Conservation (phyloP, 768 basidiomycete species). For the Hygrocybe punicea region DNA sequence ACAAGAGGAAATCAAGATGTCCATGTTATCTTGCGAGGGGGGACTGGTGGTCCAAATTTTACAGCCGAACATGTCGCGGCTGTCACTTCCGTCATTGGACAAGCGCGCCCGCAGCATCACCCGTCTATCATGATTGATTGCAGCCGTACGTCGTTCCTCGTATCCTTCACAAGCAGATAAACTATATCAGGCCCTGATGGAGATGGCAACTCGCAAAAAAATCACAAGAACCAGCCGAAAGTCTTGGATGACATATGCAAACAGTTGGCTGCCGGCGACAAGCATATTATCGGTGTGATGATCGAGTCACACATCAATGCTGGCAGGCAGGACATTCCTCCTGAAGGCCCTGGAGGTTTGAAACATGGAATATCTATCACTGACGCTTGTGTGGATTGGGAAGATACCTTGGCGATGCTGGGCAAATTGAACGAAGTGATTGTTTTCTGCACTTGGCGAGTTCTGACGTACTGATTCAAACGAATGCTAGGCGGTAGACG, state of each 20-base stretch:
- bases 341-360: constrained; percentile 59
- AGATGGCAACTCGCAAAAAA: constrained; percentile 96
- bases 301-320: constrained; percentile 92
- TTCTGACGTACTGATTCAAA: background rate
- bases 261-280: constrained; percentile 71
- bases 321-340: constrained; percentile 86
- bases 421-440: constrained; percentile 59
- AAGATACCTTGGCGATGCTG: constrained; percentile 71
- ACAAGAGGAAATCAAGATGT: constrained; percentile 78
- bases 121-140: constrained; percentile 67
- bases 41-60: constrained; percentile 88
- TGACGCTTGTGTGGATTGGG: constrained; percentile 90
- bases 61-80: constrained; percentile 64
- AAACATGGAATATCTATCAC: constrained; percentile 87
- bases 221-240: constrained; percentile 81
- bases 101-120: constrained; percentile 61
- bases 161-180: constrained; percentile 48
- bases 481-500: constrained; percentile 40
- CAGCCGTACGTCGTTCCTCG: constrained; percentile 33
- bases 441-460: background rate
- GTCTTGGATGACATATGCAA: constrained; percentile 87
- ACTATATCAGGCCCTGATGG: constrained; percentile 1
- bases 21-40: constrained; percentile 95
- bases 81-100: constrained; percentile 60
- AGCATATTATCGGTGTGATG: constrained; percentile 90